phyloP scores from a whole-genome alignment of 2,329 filamentous ascomycete genomes.

The Exophiala sp. region DNA sequence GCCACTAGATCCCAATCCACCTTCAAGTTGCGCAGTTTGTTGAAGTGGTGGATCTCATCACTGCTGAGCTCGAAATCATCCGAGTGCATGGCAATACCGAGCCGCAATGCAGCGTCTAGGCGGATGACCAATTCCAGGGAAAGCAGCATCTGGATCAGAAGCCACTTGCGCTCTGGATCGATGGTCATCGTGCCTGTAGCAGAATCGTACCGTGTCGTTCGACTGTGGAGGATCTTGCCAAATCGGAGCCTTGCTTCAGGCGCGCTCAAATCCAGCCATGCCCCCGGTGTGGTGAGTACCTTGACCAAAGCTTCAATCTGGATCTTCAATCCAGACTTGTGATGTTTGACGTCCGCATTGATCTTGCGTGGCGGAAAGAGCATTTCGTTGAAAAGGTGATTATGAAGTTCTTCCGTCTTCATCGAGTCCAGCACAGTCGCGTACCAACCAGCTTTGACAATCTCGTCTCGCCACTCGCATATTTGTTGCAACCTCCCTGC shows the following conservation, averaged over 20 bases:
- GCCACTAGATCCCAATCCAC: conserved; percentile 53
- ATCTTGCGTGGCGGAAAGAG: conserved; percentile 35
- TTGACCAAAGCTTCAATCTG: conserved; percentile 44
- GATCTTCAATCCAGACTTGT: conserved; percentile 36
- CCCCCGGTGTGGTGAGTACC: conserved; percentile 39
- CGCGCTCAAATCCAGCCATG: conserved; percentile 46
- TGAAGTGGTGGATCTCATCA: conserved; percentile 43
- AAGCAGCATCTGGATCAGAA: conserved; percentile 51
- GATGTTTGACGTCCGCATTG: conserved; percentile 12
- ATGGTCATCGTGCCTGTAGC: conserved; percentile 9
- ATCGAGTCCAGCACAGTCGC: conserved; percentile 37
- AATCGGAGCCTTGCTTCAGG: conserved; percentile 43
- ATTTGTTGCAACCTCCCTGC: conserved; percentile 35
- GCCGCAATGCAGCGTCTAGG: conserved; percentile 44
- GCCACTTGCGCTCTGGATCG: conserved; percentile 42
- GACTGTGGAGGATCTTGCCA: conserved; percentile 41
- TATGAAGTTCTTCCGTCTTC: conserved; percentile 31
- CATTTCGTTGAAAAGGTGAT: conserved; percentile 36
- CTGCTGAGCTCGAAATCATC: conserved; percentile 39
- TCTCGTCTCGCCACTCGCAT: conserved; percentile 34
- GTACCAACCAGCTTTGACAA: conserved; percentile 31
- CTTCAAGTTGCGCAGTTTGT: conserved; percentile 46
- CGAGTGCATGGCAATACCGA: conserved; percentile 38
- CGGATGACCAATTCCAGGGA: conserved; percentile 51
- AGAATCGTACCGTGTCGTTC: conserved; percentile 27